Evolutionary conservation across 805 yeast species (phyloP).

Genomic region (Saccharomycopsis javanensis): DNA sequence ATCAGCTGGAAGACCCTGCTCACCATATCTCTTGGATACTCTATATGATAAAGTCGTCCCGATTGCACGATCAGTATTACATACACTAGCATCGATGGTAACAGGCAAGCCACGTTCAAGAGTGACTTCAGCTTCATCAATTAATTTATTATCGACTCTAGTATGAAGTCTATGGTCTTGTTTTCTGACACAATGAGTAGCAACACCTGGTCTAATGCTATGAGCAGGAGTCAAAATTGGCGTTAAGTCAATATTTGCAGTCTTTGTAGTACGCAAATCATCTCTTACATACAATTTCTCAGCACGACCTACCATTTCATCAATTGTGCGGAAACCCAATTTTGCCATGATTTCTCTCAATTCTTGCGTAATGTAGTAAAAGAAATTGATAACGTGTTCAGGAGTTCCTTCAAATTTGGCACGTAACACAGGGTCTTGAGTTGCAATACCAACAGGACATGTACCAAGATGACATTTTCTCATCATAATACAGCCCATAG

Average conservation of each 20-base stretch:
- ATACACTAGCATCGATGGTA: constrained; percentile 83
- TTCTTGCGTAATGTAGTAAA: constrained; percentile 89
- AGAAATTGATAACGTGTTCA: constrained; percentile 95
- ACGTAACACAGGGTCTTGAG: constrained; percentile 92
- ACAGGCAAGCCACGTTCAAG: constrained; percentile 94
- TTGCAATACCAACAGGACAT: constrained; percentile 98
- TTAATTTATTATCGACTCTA: constrained; percentile 88
- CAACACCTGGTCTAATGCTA: constrained; percentile 91
- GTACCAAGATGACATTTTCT: constrained; percentile 88
- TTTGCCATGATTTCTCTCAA: constrained; percentile 88
- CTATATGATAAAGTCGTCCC: constrained; percentile 94
- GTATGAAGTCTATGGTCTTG: constrained; percentile 92
- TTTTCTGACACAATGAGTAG: constrained; percentile 82
- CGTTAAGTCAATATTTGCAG: constrained; percentile 80
- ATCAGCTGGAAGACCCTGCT: constrained; percentile 87
- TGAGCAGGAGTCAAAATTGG: constrained; percentile 97
- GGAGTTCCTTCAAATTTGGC: constrained; percentile 93
- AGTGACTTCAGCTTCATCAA: constrained; percentile 94
- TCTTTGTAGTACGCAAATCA: constrained; percentile 78
- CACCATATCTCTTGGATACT: constrained; percentile 88
- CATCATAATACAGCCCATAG: constrained; percentile 97
- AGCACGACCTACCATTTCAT: constrained; percentile 97
- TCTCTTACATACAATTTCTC: constrained; percentile 83
- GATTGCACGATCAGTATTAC: constrained; percentile 92
- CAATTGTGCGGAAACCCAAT: constrained; percentile 89